Percentiles rank a stretch among this genome's conserved stretches.
Evolutionary conservation across 2,329 filamentous ascomycete genomes (phyloP).

Genomic region (Ophiostoma tasmaniense): DNA sequence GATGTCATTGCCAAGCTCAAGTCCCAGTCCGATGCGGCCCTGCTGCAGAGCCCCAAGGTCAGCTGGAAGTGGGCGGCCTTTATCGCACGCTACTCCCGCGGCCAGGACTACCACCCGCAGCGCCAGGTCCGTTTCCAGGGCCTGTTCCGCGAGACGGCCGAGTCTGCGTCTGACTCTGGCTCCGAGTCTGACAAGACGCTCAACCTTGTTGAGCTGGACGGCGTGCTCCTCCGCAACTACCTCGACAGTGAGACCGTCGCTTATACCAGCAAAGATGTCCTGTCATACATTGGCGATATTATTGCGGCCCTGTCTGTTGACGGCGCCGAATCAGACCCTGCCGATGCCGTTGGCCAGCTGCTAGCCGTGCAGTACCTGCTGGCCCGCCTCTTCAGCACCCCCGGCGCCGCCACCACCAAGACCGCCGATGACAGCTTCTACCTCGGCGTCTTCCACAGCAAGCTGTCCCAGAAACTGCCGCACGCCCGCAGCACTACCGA

Average conservation of each 20-base stretch:
- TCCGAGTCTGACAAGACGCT: neutral
- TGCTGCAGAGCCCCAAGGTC: conserved; percentile 19
- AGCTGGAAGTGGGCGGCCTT: conserved; percentile 42
- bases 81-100: conserved; percentile 31
- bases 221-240: conserved; percentile 25
- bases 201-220: conserved; percentile 26
- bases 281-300: conserved; percentile 32
- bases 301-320: neutral
- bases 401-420: conserved; percentile 1
- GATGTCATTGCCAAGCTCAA: conserved; percentile 16
- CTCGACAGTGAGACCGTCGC: conserved; percentile 23
- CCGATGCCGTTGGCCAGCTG: conserved; percentile 31
- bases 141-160: conserved; percentile 17
- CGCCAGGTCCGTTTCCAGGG: conserved; percentile 29
- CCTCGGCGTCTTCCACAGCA: conserved; percentile 35
- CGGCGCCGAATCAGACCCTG: neutral
- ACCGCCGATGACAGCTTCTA: conserved; percentile 25
- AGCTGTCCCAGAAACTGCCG: conserved; percentile 29
- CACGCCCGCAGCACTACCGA: conserved; percentile 26
- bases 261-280: conserved; percentile 25
- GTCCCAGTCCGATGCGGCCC: conserved; percentile 20
- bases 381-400: conserved; percentile 28
- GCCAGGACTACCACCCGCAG: conserved; percentile 25
- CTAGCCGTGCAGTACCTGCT: conserved; percentile 38
- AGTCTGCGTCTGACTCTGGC: neutral